Percentiles rank a stretch among this genome's conserved stretches.
Evolutionary conservation across 2,329 filamentous ascomycete genomes (phyloP).

Genomic region (Trichoderma citrinoviride): DNA sequence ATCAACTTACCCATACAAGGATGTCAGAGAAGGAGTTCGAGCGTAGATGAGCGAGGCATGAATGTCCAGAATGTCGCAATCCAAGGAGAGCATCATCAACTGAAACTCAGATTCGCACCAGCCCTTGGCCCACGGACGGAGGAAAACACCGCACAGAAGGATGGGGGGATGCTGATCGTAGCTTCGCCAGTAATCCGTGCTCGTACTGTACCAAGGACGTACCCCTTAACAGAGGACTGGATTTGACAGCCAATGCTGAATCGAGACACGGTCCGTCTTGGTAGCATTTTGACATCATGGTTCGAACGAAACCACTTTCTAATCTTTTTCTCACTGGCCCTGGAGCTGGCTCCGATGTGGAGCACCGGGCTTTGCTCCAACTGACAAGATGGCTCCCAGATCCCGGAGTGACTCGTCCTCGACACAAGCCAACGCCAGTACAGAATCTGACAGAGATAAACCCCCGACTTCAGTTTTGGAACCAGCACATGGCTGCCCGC

Average conservation of each 20-base stretch:
- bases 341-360: constrained; percentile 1
- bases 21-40: no score
- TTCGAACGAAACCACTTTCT: no score
- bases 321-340: not conserved
- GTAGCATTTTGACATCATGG: constrained; percentile 13
- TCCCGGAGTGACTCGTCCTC: not conserved
- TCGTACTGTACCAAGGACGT: no score
- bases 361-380: not conserved
- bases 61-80: not conserved
- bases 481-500: not conserved
- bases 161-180: not conserved
- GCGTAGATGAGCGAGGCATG: not conserved
- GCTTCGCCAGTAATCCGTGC: no score
- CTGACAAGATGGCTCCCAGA: not conserved
- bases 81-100: not conserved
- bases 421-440: no score
- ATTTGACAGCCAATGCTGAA: not conserved
- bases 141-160: not conserved
- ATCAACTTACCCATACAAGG: not conserved
- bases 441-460: no score
- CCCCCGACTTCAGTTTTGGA: no score
- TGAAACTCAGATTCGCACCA: not conserved
- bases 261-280: constrained; percentile 2
- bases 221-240: no score
- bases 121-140: not conserved